phyloP scores from a whole-genome alignment of 2,329 filamentous ascomycete genomes.

The Fusarium albidum region DNA sequence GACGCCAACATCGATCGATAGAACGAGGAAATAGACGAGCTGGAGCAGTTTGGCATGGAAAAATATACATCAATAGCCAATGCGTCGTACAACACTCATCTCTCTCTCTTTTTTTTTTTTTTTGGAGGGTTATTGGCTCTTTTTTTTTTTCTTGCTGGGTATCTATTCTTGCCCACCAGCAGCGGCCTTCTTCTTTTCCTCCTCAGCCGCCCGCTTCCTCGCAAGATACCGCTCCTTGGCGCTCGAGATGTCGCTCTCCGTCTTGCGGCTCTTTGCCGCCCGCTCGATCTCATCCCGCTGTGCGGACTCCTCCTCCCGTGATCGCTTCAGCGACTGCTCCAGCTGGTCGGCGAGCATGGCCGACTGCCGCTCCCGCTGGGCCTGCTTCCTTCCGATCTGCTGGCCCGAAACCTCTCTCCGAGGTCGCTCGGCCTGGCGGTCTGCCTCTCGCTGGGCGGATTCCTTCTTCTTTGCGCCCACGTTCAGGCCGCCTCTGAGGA shows the following conservation, averaged over 20 bases:
- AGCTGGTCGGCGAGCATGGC: slow-evolving; percentile 82
- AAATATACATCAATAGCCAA: slow-evolving; percentile 29
- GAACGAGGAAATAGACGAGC: slow-evolving; percentile 31
- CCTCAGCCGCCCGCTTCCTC: slow-evolving; percentile 77
- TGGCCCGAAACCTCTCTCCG: slow-evolving; percentile 51
- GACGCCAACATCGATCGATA: slow-evolving; percentile 19
- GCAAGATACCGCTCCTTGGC: slow-evolving; percentile 83
- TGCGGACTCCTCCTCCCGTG: slow-evolving; percentile 72
- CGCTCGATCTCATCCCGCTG: slow-evolving; percentile 70
- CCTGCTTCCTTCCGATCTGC: slow-evolving; percentile 63
- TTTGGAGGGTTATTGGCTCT: slow-evolving; percentile 40
- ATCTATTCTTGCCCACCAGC: slow-evolving; percentile 43
- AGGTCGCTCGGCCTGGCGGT: slow-evolving; percentile 40
- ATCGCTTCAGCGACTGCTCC: slow-evolving; percentile 75
- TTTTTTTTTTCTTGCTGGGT: slow-evolving; percentile 33
- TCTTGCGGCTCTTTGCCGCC: slow-evolving; percentile 79
- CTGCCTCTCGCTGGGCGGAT: slow-evolving; percentile 36
- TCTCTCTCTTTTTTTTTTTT: slow-evolving; percentile 13
- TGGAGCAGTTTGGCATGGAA: slow-evolving; percentile 22
- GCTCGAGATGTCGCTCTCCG: slow-evolving; percentile 76
- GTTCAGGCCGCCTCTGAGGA: slow-evolving; percentile 80
- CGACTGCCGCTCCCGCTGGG: slow-evolving; percentile 78
- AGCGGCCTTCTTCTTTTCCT: slow-evolving; percentile 64
- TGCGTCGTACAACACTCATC: slow-evolving; percentile 28
- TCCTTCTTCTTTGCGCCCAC: slow-evolving; percentile 70